phyloP scores from a whole-genome alignment of 805 yeast genomes.

The Teunomyces stri region DNA sequence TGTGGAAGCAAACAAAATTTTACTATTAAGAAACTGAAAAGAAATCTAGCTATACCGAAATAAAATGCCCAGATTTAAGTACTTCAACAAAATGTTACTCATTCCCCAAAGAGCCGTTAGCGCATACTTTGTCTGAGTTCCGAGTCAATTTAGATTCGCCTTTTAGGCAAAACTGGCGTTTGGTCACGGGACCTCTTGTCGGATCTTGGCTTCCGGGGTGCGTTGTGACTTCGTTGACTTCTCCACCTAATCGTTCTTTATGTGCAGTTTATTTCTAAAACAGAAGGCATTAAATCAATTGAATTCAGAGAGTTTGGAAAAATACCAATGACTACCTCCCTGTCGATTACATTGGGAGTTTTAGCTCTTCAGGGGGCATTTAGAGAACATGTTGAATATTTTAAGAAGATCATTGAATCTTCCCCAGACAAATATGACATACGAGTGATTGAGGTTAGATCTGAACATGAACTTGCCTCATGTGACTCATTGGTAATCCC shows the following conservation, averaged over 20 bases:
- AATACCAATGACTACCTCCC: neutral
- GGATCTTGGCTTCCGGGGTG: neutral
- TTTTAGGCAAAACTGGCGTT: neutral
- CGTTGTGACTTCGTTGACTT: too few species aligned
- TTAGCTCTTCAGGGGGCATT: conserved; percentile 81
- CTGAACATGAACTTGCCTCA: conserved; percentile 43
- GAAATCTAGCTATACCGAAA: neutral
- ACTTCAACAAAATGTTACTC: conserved; percentile 1
- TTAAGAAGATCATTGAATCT: conserved; percentile 30
- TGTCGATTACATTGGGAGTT: conserved; percentile 49
- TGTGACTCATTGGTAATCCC: conserved; percentile 69
- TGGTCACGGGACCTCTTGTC: neutral
- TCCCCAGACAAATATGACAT: conserved; percentile 26
- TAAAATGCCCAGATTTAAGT: neutral
- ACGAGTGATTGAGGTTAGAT: conserved; percentile 48
- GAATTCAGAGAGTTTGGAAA: conserved; percentile 7
- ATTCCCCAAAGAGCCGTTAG: conserved; percentile 7
- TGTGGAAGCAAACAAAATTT: neutral
- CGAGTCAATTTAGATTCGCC: neutral
- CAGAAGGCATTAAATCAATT: neutral
- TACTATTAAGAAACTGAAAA: neutral
- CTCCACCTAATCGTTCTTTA: neutral
- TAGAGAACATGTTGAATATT: conserved; percentile 58
- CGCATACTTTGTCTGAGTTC: neutral
- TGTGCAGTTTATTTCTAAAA: neutral